These are phyloP conservation scores for Epithele typhae DNA, from an alignment of 768 basidiomycete species.

Conservation along the genomic window DNA sequence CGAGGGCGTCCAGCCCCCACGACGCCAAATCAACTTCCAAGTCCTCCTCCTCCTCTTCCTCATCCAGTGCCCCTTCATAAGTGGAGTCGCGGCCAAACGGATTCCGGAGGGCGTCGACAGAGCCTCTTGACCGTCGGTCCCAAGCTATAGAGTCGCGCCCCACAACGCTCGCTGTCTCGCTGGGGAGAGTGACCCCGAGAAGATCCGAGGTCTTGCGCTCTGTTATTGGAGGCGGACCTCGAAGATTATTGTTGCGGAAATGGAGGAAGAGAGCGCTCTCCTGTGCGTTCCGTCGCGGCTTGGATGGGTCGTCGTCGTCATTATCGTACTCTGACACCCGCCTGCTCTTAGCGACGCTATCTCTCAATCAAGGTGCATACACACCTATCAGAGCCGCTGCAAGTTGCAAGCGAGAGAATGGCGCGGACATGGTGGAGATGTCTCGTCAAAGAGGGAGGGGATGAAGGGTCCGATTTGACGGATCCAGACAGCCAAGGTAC, in stretches of 20 bases:
- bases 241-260: slow-evolving; percentile 49
- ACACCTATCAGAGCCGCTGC: slow-evolving; percentile 83
- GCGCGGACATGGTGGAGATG: background rate
- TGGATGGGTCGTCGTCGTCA: slow-evolving; percentile 63
- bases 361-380: slow-evolving; percentile 1
- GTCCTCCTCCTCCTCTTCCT: slow-evolving; percentile 48
- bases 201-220: slow-evolving; percentile 57
- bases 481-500: too few species aligned
- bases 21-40: slow-evolving; percentile 78
- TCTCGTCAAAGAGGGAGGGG: too few species aligned
- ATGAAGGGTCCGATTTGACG: too few species aligned
- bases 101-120: slow-evolving; percentile 64
- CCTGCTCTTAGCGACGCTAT: background rate
- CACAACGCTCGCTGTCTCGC: slow-evolving; percentile 45
- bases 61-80: slow-evolving; percentile 46
- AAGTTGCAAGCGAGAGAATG: slow-evolving; percentile 80
- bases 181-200: slow-evolving; percentile 64
- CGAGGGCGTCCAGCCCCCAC: slow-evolving; percentile 79
- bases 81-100: slow-evolving; percentile 68
- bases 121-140: slow-evolving; percentile 40
- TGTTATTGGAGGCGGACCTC: slow-evolving; percentile 33
- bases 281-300: slow-evolving; percentile 60
- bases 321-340: slow-evolving; percentile 78
- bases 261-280: slow-evolving; percentile 88
- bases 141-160: slow-evolving; percentile 25